Base-by-base conservation (phyloP, 257 asterid genomes). In the Gynochthodes officinalis region DNA sequence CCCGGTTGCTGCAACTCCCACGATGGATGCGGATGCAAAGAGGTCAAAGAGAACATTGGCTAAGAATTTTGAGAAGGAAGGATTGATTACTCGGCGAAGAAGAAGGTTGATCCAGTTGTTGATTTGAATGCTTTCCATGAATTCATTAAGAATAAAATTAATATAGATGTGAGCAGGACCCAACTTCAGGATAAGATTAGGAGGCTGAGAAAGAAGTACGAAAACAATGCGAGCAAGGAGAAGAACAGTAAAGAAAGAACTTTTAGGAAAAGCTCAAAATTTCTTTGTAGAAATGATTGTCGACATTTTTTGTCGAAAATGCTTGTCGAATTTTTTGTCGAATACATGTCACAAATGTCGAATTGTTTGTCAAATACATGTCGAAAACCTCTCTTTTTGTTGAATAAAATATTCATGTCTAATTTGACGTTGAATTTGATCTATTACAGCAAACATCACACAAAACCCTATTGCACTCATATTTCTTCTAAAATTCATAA, bases 121-220 rank as follows among this genome's bases (percentile, higher is more conserved):
- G 83, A 89, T 69, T 28, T 82, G 77, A 58, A 63, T 33, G 88
- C 72, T 5, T 91, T 91, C 64, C 84, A 72, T 33, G 91, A 84
- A 3, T 89, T 81, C 30, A 85, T 89, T 4, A 85, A 78, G 77
- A 70, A 82, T 1, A 81, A 78, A 33, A n/a, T 91, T 67, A 90
- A 78, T 19, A 64, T 79, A 0, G 88, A 80, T 28, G 82, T 82
- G 33, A 75, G 70, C 1, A 80, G 76, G 76, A 16, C 73, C n/a
- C 97, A 91, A 68, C 39, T 91, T 81, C 88, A 74, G 69, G 81
- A 81, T 27, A 89, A 91, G 76, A 84, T 91, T 7, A 73, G 86
- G 75, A 85, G 87, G 81, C 55, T 88, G 74, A 85, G 50, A 80
- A 84, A 69, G 77, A 89, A 85, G 77, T 88, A 81, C 14, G 76